Evolutionary conservation across 2,329 filamentous ascomycete genomes (phyloP).

Genomic region (Cercospora beticola): DNA sequence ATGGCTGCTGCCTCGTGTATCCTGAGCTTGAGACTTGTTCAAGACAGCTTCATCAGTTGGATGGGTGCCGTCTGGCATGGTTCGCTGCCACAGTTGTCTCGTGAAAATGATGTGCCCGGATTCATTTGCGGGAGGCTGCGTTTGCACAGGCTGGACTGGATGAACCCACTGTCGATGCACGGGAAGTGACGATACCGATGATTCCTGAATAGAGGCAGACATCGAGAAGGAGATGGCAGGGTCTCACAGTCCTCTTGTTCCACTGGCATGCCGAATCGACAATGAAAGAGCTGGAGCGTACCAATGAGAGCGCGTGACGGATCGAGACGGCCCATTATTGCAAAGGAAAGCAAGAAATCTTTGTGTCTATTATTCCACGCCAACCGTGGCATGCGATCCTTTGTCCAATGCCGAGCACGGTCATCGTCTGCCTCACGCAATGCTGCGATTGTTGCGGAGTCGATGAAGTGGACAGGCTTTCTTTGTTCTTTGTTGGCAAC

Average conservation of each 20-base stretch:
- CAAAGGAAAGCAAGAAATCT: conserved; percentile 29
- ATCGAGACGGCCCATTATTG: conserved; percentile 33
- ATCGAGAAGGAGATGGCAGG: conserved; percentile 35
- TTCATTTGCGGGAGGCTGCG: conserved; percentile 31
- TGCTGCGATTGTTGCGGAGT: conserved; percentile 37
- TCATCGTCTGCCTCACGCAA: conserved; percentile 27
- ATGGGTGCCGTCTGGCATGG: conserved; percentile 34
- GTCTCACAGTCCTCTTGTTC: conserved; percentile 35
- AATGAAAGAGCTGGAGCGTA: conserved; percentile 33
- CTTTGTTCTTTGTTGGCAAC: conserved; percentile 41
- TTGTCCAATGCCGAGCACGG: conserved; percentile 38
- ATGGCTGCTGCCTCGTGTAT: conserved; percentile 26
- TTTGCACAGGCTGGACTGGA: conserved; percentile 25
- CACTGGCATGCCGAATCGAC: conserved; percentile 35
- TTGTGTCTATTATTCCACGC: conserved; percentile 38
- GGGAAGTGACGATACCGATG: conserved; percentile 23
- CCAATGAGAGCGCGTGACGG: conserved; percentile 35
- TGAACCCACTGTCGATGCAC: conserved; percentile 19
- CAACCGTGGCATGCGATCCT: conserved; percentile 36
- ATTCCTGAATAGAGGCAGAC: conserved; percentile 32
- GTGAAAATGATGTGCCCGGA: conserved; percentile 38
- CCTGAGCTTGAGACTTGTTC: conserved; percentile 36
- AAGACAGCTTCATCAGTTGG: conserved; percentile 32
- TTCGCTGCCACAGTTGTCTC: conserved; percentile 41
- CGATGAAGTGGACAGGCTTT: conserved; percentile 27